phyloP scores from a whole-genome alignment of 108 stramenopile species.

The Fistulifera solaris region DNA sequence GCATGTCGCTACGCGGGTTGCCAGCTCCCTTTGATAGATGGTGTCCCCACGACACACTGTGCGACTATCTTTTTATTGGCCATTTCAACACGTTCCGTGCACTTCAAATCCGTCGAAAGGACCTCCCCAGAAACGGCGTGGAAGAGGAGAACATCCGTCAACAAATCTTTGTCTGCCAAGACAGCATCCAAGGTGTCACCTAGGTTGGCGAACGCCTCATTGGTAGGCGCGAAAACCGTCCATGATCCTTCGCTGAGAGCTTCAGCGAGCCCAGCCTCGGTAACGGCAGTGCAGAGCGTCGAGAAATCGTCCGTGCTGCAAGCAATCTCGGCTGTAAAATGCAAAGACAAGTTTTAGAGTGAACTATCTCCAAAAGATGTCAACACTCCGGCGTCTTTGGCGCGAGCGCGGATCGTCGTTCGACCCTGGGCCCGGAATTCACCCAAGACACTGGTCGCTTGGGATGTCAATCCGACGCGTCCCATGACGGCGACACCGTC shows the following conservation, averaged over 20 bases:
- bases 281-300: constrained; percentile 23
- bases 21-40: constrained; percentile 7
- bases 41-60: constrained; percentile 4
- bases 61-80: constrained; percentile 15
- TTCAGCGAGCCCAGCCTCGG: constrained; percentile 24
- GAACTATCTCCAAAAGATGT: too few species aligned
- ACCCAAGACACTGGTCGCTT: constrained; percentile 90
- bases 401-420: constrained; percentile 85
- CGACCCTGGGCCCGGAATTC: constrained; percentile 98
- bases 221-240: constrained; percentile 11
- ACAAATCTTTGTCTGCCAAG: constrained; percentile 1
- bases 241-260: not conserved
- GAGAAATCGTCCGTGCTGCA: constrained; percentile 17
- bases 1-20: constrained; percentile 10
- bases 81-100: constrained; percentile 19
- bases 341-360: too few species aligned
- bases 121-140: constrained; percentile 3
- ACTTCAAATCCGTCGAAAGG: constrained; percentile 7
- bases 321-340: constrained; percentile 22
- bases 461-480: constrained; percentile 95
- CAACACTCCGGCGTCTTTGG: too few species aligned
- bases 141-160: constrained; percentile 16
- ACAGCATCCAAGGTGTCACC: not conserved
- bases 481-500: constrained; percentile 98
- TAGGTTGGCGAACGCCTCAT: constrained; percentile 10